Evolutionary conservation across 2,329 filamentous ascomycete genomes (phyloP).

Genomic region (Penicillium sp.): DNA sequence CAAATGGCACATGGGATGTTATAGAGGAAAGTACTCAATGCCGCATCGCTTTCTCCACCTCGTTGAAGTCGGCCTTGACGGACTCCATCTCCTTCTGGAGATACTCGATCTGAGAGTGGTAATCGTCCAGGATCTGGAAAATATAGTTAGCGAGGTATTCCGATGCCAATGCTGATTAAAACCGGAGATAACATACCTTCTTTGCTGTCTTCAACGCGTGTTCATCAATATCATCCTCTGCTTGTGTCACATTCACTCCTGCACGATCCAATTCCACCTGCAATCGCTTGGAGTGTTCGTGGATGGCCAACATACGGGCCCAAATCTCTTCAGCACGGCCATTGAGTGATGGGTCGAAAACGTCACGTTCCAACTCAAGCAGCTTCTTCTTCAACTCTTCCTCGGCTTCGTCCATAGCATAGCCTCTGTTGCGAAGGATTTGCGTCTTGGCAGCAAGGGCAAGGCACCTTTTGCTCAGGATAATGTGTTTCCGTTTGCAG

Average conservation of each 20-base stretch:
- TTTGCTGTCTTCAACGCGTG: slow-evolving; percentile 59
- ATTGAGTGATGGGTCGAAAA: slow-evolving; percentile 60
- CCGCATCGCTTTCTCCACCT: slow-evolving; percentile 48
- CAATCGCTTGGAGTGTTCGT: slow-evolving; percentile 58
- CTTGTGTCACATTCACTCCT: slow-evolving; percentile 44
- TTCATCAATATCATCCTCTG: slow-evolving; percentile 53
- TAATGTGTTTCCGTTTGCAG: slow-evolving; percentile 59
- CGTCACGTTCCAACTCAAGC: slow-evolving; percentile 55
- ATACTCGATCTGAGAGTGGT: slow-evolving; percentile 54
- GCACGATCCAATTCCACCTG: slow-evolving; percentile 60
- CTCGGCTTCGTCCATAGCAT: slow-evolving; percentile 63
- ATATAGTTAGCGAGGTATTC: slow-evolving; percentile 12
- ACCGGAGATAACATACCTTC: slow-evolving; percentile 49
- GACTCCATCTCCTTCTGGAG: slow-evolving; percentile 60
- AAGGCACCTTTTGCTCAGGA: slow-evolving; percentile 60
- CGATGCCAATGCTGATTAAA: slow-evolving; percentile 28
- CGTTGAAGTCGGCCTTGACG: slow-evolving; percentile 59
- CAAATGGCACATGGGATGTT: slow-evolving; percentile 8
- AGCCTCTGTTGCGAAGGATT: slow-evolving; percentile 61
- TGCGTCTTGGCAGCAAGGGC: slow-evolving; percentile 64
- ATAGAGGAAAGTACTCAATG: slow-evolving; percentile 15
- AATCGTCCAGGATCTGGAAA: slow-evolving; percentile 51
- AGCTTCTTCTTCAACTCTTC: slow-evolving; percentile 64
- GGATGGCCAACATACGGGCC: slow-evolving; percentile 63
- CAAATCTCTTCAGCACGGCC: slow-evolving; percentile 65